Conservation (phyloP, 2,329 filamentous ascomycete species). For the Trichoderma sp. region DNA sequence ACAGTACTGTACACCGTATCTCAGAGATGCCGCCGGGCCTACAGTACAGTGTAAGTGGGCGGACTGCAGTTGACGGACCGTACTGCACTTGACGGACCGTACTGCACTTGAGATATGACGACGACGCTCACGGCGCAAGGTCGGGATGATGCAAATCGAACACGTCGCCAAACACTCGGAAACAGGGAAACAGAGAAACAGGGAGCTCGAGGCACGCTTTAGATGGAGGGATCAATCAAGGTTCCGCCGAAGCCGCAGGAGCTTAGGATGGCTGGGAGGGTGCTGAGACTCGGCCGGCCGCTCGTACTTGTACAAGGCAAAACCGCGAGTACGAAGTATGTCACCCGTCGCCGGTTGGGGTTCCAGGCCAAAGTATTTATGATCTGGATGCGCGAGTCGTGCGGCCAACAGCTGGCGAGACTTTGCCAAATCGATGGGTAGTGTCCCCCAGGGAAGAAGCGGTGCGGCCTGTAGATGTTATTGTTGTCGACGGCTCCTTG, state of each 20-base stretch:
- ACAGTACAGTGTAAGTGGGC: neutral
- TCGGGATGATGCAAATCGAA: neutral
- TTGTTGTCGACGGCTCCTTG: constrained; percentile 13
- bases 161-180: neutral
- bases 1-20: constrained; percentile 4
- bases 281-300: neutral
- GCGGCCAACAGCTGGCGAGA: neutral
- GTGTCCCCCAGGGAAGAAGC: neutral
- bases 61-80: neutral
- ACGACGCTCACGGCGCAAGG: neutral
- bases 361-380: constrained; percentile 12
- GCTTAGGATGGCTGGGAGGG: neutral
- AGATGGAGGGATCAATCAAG: neutral
- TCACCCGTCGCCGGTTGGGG: neutral
- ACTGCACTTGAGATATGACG: neutral
- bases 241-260: neutral
- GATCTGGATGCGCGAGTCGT: constrained; percentile 7
- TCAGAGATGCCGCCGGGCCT: neutral
- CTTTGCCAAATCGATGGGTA: neutral
- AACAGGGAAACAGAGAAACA: neutral
- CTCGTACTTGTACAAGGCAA: neutral
- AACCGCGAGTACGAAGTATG: constrained; percentile 2
- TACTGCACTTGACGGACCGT: neutral
- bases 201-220: neutral
- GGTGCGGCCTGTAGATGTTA: constrained; percentile 7